phyloP scores from a whole-genome alignment of 768 basidiomycete genomes.

The Coprinellus aureogranulatus region DNA sequence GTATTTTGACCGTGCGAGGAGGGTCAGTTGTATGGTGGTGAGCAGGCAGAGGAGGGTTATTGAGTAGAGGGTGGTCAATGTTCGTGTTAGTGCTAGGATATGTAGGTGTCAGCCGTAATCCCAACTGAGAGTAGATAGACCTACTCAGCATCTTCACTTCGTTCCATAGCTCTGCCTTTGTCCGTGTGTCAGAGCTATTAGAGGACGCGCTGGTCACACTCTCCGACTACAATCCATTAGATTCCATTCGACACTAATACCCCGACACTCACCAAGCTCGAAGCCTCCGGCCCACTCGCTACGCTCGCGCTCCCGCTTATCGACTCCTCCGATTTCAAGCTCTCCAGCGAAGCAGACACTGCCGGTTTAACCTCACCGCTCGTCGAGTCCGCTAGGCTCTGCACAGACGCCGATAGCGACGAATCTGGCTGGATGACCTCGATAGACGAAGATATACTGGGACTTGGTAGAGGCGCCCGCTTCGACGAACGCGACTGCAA shows the following conservation, averaged over 20 bases:
- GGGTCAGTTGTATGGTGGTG: constrained; percentile 79
- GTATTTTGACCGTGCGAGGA: constrained; percentile 82
- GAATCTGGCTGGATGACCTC: constrained; percentile 34
- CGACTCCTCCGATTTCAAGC: neutral
- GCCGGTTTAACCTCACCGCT: neutral
- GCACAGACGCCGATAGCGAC: neutral
- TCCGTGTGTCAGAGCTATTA: constrained; percentile 38
- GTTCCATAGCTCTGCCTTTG: constrained; percentile 86
- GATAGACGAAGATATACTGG: constrained; percentile 25
- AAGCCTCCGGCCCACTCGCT: neutral
- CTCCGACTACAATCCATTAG: neutral
- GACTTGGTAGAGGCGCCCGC: constrained; percentile 9
- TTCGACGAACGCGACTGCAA: constrained; percentile 37
- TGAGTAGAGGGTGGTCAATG: constrained; percentile 83
- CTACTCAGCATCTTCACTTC: constrained; percentile 86
- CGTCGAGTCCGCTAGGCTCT: neutral
- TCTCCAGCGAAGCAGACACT: neutral
- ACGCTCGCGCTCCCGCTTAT: neutral
- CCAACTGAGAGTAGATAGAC: constrained; percentile 25
- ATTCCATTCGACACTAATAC: neutral
- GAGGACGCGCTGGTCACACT: constrained; percentile 30
- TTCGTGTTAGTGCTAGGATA: constrained; percentile 77
- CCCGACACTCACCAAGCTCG: constrained; percentile 1
- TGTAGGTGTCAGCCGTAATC: too few relatives aligned
- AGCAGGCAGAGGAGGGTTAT: constrained; percentile 83